phyloP scores from a whole-genome alignment of 1,284 basidiomycete species.

The Marasmius sp. region DNA sequence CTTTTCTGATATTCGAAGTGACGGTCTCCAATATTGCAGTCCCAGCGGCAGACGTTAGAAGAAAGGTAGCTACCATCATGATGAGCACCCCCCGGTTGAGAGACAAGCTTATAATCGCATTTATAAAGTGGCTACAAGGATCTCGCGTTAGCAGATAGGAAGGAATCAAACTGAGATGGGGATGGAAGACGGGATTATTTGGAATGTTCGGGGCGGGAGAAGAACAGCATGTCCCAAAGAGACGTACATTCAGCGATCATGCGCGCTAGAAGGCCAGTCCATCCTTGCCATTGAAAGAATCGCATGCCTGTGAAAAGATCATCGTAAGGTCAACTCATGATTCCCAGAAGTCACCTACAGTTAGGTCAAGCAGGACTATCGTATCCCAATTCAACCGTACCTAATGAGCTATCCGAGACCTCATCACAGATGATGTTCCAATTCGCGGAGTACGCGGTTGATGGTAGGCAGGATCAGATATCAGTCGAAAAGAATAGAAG shows the following conservation, averaged over 20 bases:
- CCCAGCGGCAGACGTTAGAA: slow-evolving; percentile 38
- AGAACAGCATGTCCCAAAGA: too few relatives aligned
- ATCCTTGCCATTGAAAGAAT: slow-evolving; percentile 60
- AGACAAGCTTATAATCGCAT: slow-evolving; percentile 60
- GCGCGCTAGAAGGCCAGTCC: slow-evolving; percentile 52
- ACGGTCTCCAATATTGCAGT: slow-evolving; percentile 47
- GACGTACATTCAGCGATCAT: slow-evolving; percentile 52
- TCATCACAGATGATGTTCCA: too few relatives aligned
- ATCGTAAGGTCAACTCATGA: neutral
- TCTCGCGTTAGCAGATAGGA: neutral
- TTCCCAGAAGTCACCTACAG: slow-evolving; percentile 14
- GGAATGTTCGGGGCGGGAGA: too few relatives aligned
- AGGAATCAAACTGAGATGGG: neutral
- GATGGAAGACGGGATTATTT: neutral
- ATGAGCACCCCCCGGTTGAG: slow-evolving; percentile 48
- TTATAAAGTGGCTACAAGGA: slow-evolving; percentile 49
- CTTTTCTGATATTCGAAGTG: slow-evolving; percentile 35
- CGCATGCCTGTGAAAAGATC: slow-evolving; percentile 29
- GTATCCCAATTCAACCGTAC: too few relatives aligned
- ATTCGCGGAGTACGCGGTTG: neutral
- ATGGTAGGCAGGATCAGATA: slow-evolving; percentile 14
- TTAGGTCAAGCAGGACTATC: slow-evolving; percentile 11
- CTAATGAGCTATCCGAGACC: too few relatives aligned
- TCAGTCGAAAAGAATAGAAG: slow-evolving; percentile 27
- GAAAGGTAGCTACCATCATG: slow-evolving; percentile 42